A percentile compares a stretch with the other conserved stretches of the same genome.
Evolutionary conservation across 148 eudicot genomes (phyloP).

Genomic region (Oxyria digyna): DNA sequence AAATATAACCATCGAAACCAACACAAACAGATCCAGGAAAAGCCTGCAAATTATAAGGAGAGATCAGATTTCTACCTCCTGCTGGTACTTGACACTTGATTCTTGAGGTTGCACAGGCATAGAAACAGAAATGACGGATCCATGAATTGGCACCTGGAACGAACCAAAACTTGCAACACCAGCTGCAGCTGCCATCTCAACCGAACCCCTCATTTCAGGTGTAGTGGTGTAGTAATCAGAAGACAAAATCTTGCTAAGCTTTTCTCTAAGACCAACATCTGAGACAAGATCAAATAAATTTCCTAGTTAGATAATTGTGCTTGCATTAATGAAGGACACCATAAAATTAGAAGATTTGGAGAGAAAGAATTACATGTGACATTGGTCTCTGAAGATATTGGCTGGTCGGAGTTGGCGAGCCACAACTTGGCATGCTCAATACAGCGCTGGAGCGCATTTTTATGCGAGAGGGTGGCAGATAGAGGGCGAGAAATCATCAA

Average conservation of each 20-base stretch:
- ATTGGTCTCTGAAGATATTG: conserved; percentile 29
- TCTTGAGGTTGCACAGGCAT: conserved; percentile 41
- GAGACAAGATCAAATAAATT: not conserved
- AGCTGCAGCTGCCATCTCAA: conserved; percentile 68
- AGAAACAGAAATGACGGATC: conserved; percentile 26
- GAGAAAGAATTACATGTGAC: conserved; percentile 40
- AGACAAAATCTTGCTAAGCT: conserved; percentile 68
- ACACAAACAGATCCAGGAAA: not conserved
- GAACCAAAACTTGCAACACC: conserved; percentile 58
- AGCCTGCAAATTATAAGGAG: not conserved
- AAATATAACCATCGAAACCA: not conserved
- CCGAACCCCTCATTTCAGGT: conserved; percentile 64
- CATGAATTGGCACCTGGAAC: conserved; percentile 38
- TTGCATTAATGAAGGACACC: not conserved
- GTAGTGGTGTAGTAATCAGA: conserved; percentile 64
- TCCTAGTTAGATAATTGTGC: not conserved
- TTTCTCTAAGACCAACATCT: conserved; percentile 74
- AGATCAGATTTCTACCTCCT: conserved; percentile 29
- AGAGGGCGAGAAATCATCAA: conserved; percentile 53
- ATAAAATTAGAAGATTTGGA: not conserved
- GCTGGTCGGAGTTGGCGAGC: conserved; percentile 48
- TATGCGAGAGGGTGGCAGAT: conserved; percentile 59
- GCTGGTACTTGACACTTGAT: conserved; percentile 33
- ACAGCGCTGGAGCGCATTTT: conserved; percentile 48
- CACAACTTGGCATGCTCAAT: conserved; percentile 56